Evolutionary conservation across 75 land plant species (phyloP), one percentile per base, ranked within the genome.

Genomic region (Selaginella moellendorffii): DNA sequence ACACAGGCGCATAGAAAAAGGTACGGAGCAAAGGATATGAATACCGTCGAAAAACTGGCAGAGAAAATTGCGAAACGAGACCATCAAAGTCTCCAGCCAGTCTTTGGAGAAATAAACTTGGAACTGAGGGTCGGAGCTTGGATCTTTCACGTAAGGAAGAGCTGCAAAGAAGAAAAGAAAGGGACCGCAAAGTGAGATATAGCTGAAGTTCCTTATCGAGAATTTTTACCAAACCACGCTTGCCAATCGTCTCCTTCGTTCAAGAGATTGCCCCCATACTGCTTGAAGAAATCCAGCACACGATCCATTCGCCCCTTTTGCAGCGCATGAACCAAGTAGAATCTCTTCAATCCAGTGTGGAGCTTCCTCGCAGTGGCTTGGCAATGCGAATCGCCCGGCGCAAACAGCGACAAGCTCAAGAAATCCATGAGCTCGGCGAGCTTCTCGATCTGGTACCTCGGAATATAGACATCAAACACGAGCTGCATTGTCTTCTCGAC

Each of bases 191-290:
- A n/a, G n/a, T n/a, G n/a, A n/a, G n/a, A n/a, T n/a, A n/a, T n/a
- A n/a, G n/a, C n/a, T n/a, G n/a, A n/a, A n/a, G n/a, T n/a, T n/a
- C n/a, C n/a, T n/a, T n/a, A n/a, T n/a, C n/a, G n/a, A n/a, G n/a
- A n/a, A n/a, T n/a, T n/a, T n/a, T n/a, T 54, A 92, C 97, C 89
- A 73, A 88, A 92, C 97, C 97, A 92, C 22, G 89, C 69, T 28
- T 64, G 77, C 97, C 97, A 88, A 64, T 83, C 86, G 5, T 83
- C 67, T 23, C 77, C 65, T 60, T 62, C 77, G 22, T 72, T 81
- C 60, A 92, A 64, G 69, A 92, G 67, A 51, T 80, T 71, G 72
- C 79, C 82, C 19, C 97, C 97, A 77, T 73, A 65, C 9, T 66
- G 68, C 27, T 30, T 80, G 66, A 83, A 85, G 59, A 88, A 88